Evolutionary conservation across 1,284 basidiomycete species (phyloP).

Genomic region (Pseudozyma tsukubaensis): DNA sequence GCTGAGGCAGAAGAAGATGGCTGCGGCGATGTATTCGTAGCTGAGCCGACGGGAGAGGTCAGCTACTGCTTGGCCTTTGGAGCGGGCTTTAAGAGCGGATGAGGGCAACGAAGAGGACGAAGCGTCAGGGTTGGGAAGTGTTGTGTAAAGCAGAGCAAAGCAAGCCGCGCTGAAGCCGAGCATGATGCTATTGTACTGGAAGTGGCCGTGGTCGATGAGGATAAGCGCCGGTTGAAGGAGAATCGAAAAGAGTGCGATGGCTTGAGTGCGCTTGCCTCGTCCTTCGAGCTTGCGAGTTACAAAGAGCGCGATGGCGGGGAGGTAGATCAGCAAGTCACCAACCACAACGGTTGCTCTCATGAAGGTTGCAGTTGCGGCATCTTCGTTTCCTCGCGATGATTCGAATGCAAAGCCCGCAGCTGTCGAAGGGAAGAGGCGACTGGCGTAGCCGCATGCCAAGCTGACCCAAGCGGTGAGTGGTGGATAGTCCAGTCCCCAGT

Average conservation of each 20-base stretch:
- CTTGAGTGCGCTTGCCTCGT: slow-evolving; percentile 58
- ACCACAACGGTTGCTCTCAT: slow-evolving; percentile 83
- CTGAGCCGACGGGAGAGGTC: slow-evolving; percentile 62
- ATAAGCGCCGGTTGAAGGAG: slow-evolving; percentile 85
- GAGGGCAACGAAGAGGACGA: not conserved
- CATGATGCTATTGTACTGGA: slow-evolving; percentile 74
- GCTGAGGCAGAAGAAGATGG: slow-evolving; percentile 82
- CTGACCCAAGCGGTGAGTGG: slow-evolving; percentile 80
- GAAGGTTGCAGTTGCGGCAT: slow-evolving; percentile 73
- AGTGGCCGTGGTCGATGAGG: slow-evolving; percentile 89
- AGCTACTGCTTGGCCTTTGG: slow-evolving; percentile 25
- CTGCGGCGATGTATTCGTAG: slow-evolving; percentile 76
- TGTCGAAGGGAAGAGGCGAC: slow-evolving; percentile 38
- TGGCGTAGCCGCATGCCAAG: slow-evolving; percentile 40
- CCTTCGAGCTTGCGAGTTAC: slow-evolving; percentile 55
- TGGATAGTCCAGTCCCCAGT: slow-evolving; percentile 87
- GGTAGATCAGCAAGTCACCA: slow-evolving; percentile 79
- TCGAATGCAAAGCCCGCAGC: slow-evolving; percentile 74
- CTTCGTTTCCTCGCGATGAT: slow-evolving; percentile 81
- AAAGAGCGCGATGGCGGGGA: slow-evolving; percentile 74
- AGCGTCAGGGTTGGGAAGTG: slow-evolving; percentile 60
- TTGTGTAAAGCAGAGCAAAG: slow-evolving; percentile 61
- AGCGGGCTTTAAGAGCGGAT: slow-evolving; percentile 6
- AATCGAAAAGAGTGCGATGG: slow-evolving; percentile 71
- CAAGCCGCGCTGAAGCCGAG: slow-evolving; percentile 61